Evolutionary conservation across 83 land plant species (phyloP), one percentile per base, ranked within the genome.

Genomic region (Thuja plicata): DNA sequence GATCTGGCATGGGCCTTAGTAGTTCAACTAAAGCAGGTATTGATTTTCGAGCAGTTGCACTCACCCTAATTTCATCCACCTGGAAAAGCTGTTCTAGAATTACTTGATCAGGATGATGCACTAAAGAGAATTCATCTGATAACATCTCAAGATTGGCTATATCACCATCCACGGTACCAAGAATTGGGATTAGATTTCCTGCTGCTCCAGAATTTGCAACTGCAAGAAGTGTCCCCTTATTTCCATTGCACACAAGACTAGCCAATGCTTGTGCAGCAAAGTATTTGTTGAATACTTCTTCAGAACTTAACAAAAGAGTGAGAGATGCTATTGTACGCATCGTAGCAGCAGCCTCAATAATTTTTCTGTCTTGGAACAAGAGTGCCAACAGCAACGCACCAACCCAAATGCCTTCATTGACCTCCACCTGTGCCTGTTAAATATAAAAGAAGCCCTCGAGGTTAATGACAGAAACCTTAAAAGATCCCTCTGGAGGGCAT

Each of bases 241-340:
- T 95, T 80, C 95, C 96, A 90, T 91, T 90, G 87, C 92, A 92
- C 46, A 92, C 94, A 89, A 97, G 95, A 93, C 99, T 96, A 57
- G 97, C 94, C 89, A 97, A 91, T 88, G 95, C 96, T 88, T 96
- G 99, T 43, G 99, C 97, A 86, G 99, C 93, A 90, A 97, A 95
- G 80, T 89, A 97, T 85, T 94, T 93, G 86, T 93, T 92, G 41
- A 92, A 91, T 37, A 91, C 70, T 88, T 95, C 97, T 66, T 94
- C 97, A 76, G 95, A 95, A 84, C 90, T 95, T 87, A 95, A 85
- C 84, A 97, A 43, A 50, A 88, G 9, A 37, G 95, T 90, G 78
- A 97, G 96, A 50, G 94, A 90, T 46, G 99, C 91, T 86, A 97
- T 93, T 43, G 92, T 89, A 24, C 90, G 88, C 94, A 91, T 87